Conservation (phyloP, 257 asterid genomes). For the Nyctanthes arbortristis region DNA sequence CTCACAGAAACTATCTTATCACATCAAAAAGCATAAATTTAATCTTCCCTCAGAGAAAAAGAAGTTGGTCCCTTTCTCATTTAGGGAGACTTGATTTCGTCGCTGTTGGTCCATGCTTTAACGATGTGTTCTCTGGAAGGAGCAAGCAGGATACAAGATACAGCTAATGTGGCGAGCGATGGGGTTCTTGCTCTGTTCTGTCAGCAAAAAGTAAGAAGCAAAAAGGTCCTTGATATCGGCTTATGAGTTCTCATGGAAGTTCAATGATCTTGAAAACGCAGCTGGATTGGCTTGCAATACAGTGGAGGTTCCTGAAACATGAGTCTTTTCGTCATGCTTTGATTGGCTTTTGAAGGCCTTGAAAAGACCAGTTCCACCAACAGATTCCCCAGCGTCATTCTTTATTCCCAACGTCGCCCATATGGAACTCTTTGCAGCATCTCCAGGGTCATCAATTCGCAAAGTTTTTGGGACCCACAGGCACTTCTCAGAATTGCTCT, state of each 20-base stretch:
- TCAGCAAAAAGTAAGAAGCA: conserved; percentile 12
- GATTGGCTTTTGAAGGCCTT: conserved; percentile 49
- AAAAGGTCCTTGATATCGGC: conserved; percentile 11
- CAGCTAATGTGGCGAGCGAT: background rate
- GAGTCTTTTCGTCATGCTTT: conserved; percentile 43
- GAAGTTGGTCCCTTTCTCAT: background rate
- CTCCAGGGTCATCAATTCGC: conserved; percentile 56
- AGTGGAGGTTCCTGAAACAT: conserved; percentile 43
- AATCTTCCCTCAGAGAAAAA: conserved; percentile 1
- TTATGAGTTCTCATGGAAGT: conserved; percentile 68
- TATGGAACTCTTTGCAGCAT: conserved; percentile 64
- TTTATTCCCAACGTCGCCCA: conserved; percentile 62
- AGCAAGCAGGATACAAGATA: background rate
- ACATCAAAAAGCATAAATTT: conserved; percentile 22
- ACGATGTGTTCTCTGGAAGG: background rate
- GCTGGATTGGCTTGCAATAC: conserved; percentile 85
- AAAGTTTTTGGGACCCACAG: conserved; percentile 54
- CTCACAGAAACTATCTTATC: conserved; percentile 22
- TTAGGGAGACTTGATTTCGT: background rate
- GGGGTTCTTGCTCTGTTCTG: background rate
- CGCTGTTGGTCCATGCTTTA: background rate
- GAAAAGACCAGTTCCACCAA: conserved; percentile 33
- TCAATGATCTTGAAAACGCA: conserved; percentile 68
- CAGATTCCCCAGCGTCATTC: conserved; percentile 32
- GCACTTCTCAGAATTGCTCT: conserved; percentile 34